Evolutionary conservation across 805 yeast species (phyloP).

Genomic region (Blastobotrys chiropterorum): DNA sequence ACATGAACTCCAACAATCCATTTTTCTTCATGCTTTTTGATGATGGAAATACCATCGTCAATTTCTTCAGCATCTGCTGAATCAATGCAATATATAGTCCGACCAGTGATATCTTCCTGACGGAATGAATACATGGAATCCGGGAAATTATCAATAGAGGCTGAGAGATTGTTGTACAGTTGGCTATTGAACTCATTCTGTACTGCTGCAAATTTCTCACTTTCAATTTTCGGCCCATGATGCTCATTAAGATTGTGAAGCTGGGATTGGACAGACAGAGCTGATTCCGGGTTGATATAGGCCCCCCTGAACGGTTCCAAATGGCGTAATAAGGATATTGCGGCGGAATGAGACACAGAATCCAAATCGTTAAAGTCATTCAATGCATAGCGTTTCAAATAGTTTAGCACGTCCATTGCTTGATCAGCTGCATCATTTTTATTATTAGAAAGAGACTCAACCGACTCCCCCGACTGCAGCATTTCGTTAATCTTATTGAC

Average conservation of each 20-base stretch:
- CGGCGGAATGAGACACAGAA: conserved; percentile 12
- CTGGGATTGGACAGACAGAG: conserved; percentile 5
- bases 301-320: not conserved
- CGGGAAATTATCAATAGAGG: not conserved
- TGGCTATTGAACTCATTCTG: not conserved
- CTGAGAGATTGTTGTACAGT: not conserved
- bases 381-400: conserved; percentile 14
- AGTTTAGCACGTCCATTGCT: conserved; percentile 8
- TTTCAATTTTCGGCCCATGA: conserved; percentile 10
- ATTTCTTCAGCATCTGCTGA: conserved; percentile 75
- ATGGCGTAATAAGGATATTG: conserved; percentile 9
- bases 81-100: conserved; percentile 78
- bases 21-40: conserved; percentile 14
- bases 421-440: not conserved
- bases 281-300: conserved; percentile 5
- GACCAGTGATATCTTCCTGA: conserved; percentile 16
- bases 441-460: not conserved
- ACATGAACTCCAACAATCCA: conserved; percentile 57
- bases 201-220: conserved; percentile 4
- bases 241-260: conserved; percentile 1
- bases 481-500: not conserved
- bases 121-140: not conserved
- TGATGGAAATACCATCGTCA: conserved; percentile 83
- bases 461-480: not conserved
- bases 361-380: conserved; percentile 17